phyloP scores from a whole-genome alignment of 257 asterid genomes.

The Solanum gracilifrons region DNA sequence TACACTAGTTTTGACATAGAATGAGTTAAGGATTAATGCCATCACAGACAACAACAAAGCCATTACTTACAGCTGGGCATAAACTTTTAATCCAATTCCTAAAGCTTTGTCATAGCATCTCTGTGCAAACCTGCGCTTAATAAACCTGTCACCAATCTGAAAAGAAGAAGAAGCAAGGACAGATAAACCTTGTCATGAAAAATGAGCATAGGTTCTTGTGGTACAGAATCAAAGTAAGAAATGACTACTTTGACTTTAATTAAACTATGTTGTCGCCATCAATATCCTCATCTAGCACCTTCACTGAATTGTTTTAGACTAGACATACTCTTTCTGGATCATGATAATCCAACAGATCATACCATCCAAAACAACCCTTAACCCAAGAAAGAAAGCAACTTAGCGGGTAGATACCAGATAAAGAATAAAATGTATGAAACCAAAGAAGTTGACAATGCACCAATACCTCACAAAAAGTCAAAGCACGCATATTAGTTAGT shows the following conservation, averaged over 20 bases:
- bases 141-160: constrained; percentile 84
- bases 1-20: neutral
- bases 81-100: constrained; percentile 63
- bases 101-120: constrained; percentile 61
- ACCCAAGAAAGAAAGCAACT: neutral
- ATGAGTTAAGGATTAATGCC: neutral
- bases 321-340: neutral
- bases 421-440: neutral
- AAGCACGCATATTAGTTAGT: neutral
- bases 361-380: neutral
- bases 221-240: neutral
- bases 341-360: neutral
- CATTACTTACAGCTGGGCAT: constrained; percentile 53
- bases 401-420: neutral
- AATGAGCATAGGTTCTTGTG: neutral
- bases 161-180: neutral
- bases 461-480: neutral
- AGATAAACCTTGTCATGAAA: neutral
- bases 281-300: neutral
- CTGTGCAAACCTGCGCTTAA: constrained; percentile 61
- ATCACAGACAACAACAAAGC: neutral
- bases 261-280: neutral
- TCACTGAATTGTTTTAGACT: neutral
- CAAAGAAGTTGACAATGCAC: neutral
- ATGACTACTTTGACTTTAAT: neutral